Percentiles rank a stretch among this genome's conserved stretches.
Conservation (phyloP, 148 eudicot genomes). For the Camellia japonica region DNA sequence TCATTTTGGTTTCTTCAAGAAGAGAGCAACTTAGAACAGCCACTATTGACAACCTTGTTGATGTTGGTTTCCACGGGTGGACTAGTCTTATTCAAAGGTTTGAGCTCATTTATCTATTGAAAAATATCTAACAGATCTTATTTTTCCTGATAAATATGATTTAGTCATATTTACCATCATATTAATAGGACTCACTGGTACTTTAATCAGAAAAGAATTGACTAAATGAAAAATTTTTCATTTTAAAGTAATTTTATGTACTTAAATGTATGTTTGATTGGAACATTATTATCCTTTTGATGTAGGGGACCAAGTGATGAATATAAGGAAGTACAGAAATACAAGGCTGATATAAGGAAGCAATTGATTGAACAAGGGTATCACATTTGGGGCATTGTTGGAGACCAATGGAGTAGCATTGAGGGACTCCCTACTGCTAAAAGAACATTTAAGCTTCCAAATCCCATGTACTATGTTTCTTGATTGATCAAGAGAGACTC, state of each 20-base stretch:
- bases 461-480: slow-evolving; percentile 38
- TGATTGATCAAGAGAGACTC: neutral
- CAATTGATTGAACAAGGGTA: slow-evolving; percentile 32
- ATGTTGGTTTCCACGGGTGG: slow-evolving; percentile 48
- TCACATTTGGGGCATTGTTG: slow-evolving; percentile 43
- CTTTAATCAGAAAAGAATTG: too few species aligned
- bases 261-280: too few species aligned
- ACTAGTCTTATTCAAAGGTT: slow-evolving; percentile 42
- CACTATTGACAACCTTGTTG: slow-evolving; percentile 43
- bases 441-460: slow-evolving; percentile 52
- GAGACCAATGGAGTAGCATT: slow-evolving; percentile 54
- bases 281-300: too few species aligned
- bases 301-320: slow-evolving; percentile 28
- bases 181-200: too few species aligned
- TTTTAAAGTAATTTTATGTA: too few species aligned
- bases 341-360: slow-evolving; percentile 29
- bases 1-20: slow-evolving; percentile 44
- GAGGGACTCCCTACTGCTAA: slow-evolving; percentile 33
- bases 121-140: too few species aligned
- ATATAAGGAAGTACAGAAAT: slow-evolving; percentile 18
- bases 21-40: slow-evolving; percentile 44
- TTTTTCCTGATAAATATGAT: too few species aligned
- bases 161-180: too few species aligned
- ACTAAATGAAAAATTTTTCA: too few species aligned
- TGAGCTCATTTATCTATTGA: neutral